phyloP scores from a whole-genome alignment of 2,329 filamentous ascomycete species.

The Trichoderma breve region DNA sequence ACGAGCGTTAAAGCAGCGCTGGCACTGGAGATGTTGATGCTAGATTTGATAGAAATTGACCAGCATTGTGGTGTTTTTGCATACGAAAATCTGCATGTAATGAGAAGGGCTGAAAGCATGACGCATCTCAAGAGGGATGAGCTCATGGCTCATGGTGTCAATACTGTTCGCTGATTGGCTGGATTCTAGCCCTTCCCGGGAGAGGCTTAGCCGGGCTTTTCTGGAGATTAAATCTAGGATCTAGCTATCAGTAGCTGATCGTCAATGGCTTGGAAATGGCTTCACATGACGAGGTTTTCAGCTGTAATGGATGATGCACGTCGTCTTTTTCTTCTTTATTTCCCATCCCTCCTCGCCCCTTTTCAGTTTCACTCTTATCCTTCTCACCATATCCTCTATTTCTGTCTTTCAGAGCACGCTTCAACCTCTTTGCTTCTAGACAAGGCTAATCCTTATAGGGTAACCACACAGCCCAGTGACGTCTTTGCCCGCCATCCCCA shows the following conservation, averaged over 20 bases:
- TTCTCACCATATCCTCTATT: too few relatives aligned
- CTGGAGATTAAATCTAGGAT: neutral
- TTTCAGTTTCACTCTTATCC: neutral
- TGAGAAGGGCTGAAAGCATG: neutral
- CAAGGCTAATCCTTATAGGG: conserved; percentile 1
- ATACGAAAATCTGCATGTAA: neutral
- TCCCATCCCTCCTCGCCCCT: neutral
- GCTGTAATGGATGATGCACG: neutral
- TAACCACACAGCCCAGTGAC: conserved; percentile 10
- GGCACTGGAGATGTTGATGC: neutral
- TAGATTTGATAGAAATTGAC: neutral
- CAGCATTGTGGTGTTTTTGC: neutral
- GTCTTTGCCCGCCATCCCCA: conserved; percentile 16
- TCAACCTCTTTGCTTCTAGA: neutral
- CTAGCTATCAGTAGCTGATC: neutral
- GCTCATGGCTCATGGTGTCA: conserved; percentile 16
- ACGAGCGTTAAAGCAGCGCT: neutral
- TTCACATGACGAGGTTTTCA: neutral
- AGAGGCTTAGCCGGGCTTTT: conserved; percentile 6
- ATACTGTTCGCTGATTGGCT: conserved; percentile 8
- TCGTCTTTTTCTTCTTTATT: neutral
- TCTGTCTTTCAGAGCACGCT: neutral
- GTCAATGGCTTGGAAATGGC: neutral
- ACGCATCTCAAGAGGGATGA: neutral
- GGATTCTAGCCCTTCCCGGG: neutral